A percentile compares a stretch with the other conserved stretches of the same genome.
Conservation (phyloP, 2,329 filamentous ascomycete species). For the Aureobasidium musti region DNA sequence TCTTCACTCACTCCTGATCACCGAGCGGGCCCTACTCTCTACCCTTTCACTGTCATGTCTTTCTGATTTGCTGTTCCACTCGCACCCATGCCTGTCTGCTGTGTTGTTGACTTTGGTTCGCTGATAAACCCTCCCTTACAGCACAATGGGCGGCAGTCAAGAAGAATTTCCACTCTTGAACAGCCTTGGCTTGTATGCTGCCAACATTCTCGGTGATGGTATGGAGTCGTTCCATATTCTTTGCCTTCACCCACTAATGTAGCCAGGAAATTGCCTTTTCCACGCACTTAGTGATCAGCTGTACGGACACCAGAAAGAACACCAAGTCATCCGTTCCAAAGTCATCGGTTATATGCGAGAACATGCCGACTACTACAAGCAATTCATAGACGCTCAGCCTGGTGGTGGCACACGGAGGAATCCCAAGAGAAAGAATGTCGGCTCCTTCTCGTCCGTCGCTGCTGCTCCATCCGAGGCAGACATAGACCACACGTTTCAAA, state of each 20-base stretch:
- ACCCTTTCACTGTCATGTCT: slow-evolving; percentile 31
- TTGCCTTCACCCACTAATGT: slow-evolving; percentile 28
- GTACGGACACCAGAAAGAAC: slow-evolving; percentile 61
- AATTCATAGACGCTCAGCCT: slow-evolving; percentile 60
- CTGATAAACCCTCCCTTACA: slow-evolving; percentile 31
- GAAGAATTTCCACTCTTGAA: slow-evolving; percentile 60
- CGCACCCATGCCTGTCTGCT: slow-evolving; percentile 32
- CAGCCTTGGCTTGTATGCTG: slow-evolving; percentile 60
- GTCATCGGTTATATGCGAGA: slow-evolving; percentile 64
- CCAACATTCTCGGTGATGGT: slow-evolving; percentile 64
- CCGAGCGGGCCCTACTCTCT: slow-evolving; percentile 7
- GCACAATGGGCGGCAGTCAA: slow-evolving; percentile 36
- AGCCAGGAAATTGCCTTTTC: slow-evolving; percentile 68
- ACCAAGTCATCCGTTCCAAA: slow-evolving; percentile 59
- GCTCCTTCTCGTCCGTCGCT: slow-evolving; percentile 50
- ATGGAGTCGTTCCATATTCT: slow-evolving; percentile 43
- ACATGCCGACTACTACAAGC: slow-evolving; percentile 63
- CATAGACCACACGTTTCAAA: slow-evolving; percentile 55
- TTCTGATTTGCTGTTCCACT: slow-evolving; percentile 28
- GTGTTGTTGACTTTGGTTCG: slow-evolving; percentile 30
- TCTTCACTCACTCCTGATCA: slow-evolving; percentile 23
- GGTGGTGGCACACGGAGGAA: slow-evolving; percentile 59
- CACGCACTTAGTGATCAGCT: slow-evolving; percentile 68
- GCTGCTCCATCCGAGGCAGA: slow-evolving; percentile 56
- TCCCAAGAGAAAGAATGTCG: slow-evolving; percentile 59